Evolutionary conservation across 192 early-diverging fungal species (phyloP), one percentile per base, ranked within the genome.

Genomic region (Pilobolus umbonatus): DNA sequence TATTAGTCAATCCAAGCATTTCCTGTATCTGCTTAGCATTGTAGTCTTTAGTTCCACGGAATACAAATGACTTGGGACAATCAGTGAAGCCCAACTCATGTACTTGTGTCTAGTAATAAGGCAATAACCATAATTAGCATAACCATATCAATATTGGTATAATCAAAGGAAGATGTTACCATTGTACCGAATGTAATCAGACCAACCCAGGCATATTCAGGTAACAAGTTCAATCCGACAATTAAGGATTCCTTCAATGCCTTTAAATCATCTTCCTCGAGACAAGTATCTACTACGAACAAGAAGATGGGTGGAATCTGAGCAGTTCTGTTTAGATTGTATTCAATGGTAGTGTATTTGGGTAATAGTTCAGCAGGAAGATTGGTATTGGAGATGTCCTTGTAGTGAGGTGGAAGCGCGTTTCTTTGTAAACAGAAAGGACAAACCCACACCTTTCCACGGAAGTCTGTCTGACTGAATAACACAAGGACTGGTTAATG

Each of bases 361-460:
- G 85, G 82, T 59, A 94, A 70, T 35, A 99, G 77, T 71, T 99
- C 96, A 28, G 92, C 87, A 3, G 96, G 96, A 45, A 99, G 80
- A 59, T 95, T 94, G 57, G 83, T 85, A 29, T 81, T 84, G 40
- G 89, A 89, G 65, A 99, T 95, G 71, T 99, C 94, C 65, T 88
- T 87, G 70, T 99, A 99, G 60, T 99, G 95, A 63, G 93, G 89
- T 24, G 97, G 95, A 65, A 99, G 90, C 65, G 91, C 90, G 74
- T 98, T 99, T 39, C 97, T 86, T 67, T 92, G 89, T 68, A 96
- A 73, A 65, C 97, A 98, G 73, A 99, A 95, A n/a, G 97, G 92
- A 64, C 96, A 99, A 57, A 96, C 94, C 96, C 96, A 99, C 28
- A 98, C 79, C 73, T 93, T 94, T 10, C 84, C 89, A 32, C 92